phyloP scores from a whole-genome alignment of 2,329 filamentous ascomycete genomes.

The Beauveria pseudobassiana region DNA sequence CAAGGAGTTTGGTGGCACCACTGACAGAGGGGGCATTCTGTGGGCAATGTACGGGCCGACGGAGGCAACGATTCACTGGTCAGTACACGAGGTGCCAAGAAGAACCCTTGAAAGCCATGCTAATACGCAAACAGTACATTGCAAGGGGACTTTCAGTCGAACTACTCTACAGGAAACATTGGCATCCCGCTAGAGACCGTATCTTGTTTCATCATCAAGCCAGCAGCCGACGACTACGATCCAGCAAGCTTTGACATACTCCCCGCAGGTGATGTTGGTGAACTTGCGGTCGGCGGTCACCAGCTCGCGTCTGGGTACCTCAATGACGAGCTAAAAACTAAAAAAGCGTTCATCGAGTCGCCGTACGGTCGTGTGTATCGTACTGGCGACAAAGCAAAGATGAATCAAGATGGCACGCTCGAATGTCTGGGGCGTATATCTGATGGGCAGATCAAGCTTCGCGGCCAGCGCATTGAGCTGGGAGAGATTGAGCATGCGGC shows the following conservation, averaged over 20 bases:
- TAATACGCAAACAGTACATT: slow-evolving; percentile 50
- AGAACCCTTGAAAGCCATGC: not conserved
- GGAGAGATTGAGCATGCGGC: slow-evolving; percentile 70
- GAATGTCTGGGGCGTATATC: slow-evolving; percentile 77
- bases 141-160: slow-evolving; percentile 51
- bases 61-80: slow-evolving; percentile 83
- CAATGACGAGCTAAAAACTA: slow-evolving; percentile 71
- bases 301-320: slow-evolving; percentile 78
- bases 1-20: slow-evolving; percentile 64
- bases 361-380: slow-evolving; percentile 67
- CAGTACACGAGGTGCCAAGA: slow-evolving; percentile 15
- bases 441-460: slow-evolving; percentile 76
- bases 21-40: slow-evolving; percentile 52
- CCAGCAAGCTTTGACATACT: slow-evolving; percentile 42
- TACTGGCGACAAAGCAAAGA: slow-evolving; percentile 74
- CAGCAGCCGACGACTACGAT: slow-evolving; percentile 25
- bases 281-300: slow-evolving; percentile 72
- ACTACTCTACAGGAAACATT: slow-evolving; percentile 59
- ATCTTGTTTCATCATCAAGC: slow-evolving; percentile 62
- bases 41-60: slow-evolving; percentile 95
- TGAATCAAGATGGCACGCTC: slow-evolving; percentile 61
- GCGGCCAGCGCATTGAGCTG: slow-evolving; percentile 75
- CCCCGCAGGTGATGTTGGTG: slow-evolving; percentile 61
- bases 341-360: slow-evolving; percentile 60
- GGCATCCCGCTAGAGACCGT: slow-evolving; percentile 75